Conservation (phyloP, 192 early-diverging fungal species). For the Backusella circina region DNA sequence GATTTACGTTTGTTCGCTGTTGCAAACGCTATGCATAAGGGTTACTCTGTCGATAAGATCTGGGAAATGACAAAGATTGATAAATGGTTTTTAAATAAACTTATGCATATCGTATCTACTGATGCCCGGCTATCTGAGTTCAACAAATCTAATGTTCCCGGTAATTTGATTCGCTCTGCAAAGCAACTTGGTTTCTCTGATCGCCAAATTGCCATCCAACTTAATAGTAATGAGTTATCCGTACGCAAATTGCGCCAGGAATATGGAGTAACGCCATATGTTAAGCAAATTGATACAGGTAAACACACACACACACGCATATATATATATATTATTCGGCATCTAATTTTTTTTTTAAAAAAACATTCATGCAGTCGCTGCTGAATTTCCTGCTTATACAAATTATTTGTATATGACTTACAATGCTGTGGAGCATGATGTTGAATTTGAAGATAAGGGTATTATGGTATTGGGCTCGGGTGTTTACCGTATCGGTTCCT, state of each 20-base stretch:
- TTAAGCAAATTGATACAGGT: constrained; percentile 97
- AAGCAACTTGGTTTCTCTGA: constrained; percentile 99
- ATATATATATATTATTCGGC: no score
- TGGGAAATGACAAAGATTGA: constrained; percentile 91
- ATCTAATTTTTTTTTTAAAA: constrained; percentile 6
- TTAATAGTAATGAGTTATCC: constrained; percentile 84
- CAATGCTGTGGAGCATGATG: constrained; percentile 91
- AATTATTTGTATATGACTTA: constrained; percentile 99
- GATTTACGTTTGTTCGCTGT: constrained; percentile 96
- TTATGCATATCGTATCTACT: constrained; percentile 82
- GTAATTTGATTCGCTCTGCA: constrained; percentile 57
- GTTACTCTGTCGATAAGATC: constrained; percentile 91
- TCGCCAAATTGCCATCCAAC: constrained; percentile 68
- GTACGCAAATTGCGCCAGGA: constrained; percentile 81
- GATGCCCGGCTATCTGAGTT: constrained; percentile 65
- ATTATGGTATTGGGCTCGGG: constrained; percentile 96
- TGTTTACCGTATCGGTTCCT: constrained; percentile 97
- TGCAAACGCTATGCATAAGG: constrained; percentile 90
- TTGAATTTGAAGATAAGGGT: constrained; percentile 90
- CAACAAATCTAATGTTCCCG: constrained; percentile 59
- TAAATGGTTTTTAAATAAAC: constrained; percentile 96
- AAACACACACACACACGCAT: constrained; percentile 9
- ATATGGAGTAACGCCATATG: constrained; percentile 83
- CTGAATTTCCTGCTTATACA: constrained; percentile 96
- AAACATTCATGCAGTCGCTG: constrained; percentile 64